Percentiles rank a stretch among this genome's conserved stretches.
Conservation (phyloP, 176 grass and related monocot species). For the Hordeum marinum region DNA sequence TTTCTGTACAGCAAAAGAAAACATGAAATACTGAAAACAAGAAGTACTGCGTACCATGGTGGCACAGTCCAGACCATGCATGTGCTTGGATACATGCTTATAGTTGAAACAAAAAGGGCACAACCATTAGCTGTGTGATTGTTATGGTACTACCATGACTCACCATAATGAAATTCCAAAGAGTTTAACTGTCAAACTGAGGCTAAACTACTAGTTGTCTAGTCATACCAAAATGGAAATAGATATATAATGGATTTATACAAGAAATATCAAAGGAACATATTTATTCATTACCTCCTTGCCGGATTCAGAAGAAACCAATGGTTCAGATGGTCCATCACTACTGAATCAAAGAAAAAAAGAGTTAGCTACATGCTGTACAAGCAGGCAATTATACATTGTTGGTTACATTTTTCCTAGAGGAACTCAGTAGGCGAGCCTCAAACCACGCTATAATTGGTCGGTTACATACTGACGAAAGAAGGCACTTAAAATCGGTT, state of each 20-base stretch:
- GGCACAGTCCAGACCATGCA: neutral
- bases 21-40: slow-evolving; percentile 20
- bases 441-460: neutral
- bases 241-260: neutral
- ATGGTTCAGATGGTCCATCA: slow-evolving; percentile 44
- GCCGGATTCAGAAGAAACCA: slow-evolving; percentile 26
- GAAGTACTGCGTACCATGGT: neutral
- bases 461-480: neutral
- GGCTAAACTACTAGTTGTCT: neutral
- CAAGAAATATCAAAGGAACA: slow-evolving; percentile 13
- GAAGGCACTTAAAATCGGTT: neutral
- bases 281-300: slow-evolving; percentile 62
- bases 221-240: slow-evolving; percentile 11
- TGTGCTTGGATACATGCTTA: neutral
- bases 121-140: neutral
- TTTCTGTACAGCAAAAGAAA: slow-evolving; percentile 50
- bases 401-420: neutral
- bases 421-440: neutral
- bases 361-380: slow-evolving; percentile 18
- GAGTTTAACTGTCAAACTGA: neutral
- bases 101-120: neutral
- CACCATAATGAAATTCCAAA: neutral
- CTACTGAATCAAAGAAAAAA: slow-evolving; percentile 29
- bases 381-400: neutral
- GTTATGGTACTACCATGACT: neutral